Base-by-base conservation (phyloP, 176 grass and related monocot species). In the Miscanthus lutarioriparius region DNA sequence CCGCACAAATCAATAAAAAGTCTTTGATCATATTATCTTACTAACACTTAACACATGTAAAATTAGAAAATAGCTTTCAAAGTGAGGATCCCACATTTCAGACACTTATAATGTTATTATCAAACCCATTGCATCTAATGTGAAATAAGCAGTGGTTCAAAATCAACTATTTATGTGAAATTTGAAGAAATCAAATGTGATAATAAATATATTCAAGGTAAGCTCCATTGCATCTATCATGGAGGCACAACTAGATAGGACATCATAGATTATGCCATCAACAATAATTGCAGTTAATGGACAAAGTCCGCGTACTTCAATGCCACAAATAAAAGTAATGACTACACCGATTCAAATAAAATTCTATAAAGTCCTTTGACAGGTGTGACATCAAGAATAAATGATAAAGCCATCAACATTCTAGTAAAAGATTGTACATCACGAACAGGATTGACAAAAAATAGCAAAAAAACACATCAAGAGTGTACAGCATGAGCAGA, bases 161-260 rank as follows among this genome's bases (percentile, higher is more conserved):
- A 79, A 91, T 20, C 14, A 78, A 72, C 7, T 7, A 20, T 40
- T 41, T 75, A 72, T 44, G 28, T 72, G 28, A 86, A 86, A 44
- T 47, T 36, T 13, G 32, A 68, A 53, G n/a, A 59, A 13, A 76
- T 5, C 26, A 33, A 59, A 19, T 56, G 26, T 59, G n/a, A 30
- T 67, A 47, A 54, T 2, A 82, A 33, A 82, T 13, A n/a, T 65
- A 56, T 81, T 74, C 27, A 68, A n/a, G 33, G 15, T 28, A 74
- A 59, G 19, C 47, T 75, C 15, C 25, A 35, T 22, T 25, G 4
- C 23, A 73, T 39, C 13, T 14, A 87, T 20, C 17, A 62, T 77
- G 32, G 56, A 63, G 45, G 25, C 58, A 67, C 23, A 66, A 16
- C 27, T 16, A 81, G 8, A 47, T 3, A 56, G n/a, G 1, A 10